Evolutionary conservation across 352 stramenopile genomes (phyloP).

Genomic region (Blastocystis hominis): DNA sequence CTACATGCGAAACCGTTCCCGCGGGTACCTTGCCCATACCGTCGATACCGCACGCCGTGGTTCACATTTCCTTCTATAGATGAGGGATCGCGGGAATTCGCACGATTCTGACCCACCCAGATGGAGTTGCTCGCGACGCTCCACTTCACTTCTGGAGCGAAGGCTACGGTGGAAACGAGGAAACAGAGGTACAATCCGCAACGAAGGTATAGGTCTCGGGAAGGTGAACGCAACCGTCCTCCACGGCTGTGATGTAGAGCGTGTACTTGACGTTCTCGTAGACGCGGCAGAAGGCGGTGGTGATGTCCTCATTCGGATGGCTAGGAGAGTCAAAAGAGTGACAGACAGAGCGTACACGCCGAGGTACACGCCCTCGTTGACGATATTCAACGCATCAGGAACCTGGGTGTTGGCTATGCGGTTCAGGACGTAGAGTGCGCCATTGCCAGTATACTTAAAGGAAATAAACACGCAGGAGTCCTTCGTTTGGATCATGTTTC

Average conservation of each 20-base stretch:
- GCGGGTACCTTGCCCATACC: neutral
- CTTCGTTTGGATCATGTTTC: neutral
- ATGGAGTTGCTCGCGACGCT: constrained; percentile 28
- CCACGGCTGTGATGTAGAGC: constrained; percentile 22
- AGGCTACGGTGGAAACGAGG: neutral
- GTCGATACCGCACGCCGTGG: constrained; percentile 21
- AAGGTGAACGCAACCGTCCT: constrained; percentile 15
- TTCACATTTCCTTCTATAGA: neutral
- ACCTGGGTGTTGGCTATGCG: neutral
- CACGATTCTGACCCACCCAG: constrained; percentile 10
- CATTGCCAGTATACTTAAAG: constrained; percentile 6
- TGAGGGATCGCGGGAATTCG: neutral
- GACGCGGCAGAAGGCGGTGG: neutral
- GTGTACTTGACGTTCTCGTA: constrained; percentile 45
- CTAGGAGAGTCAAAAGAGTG: neutral
- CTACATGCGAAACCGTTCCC: neutral
- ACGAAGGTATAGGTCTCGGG: neutral
- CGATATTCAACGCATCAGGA: constrained; percentile 20
- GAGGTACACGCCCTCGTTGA: constrained; percentile 21
- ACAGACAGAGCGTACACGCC: neutral
- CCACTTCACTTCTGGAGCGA: constrained; percentile 32
- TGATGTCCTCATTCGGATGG: neutral
- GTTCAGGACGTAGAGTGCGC: constrained; percentile 30
- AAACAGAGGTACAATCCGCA: neutral
- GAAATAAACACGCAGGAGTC: constrained; percentile 26